Percentiles rank a stretch among this genome's conserved stretches.
Evolutionary conservation across 345 rosid genomes (phyloP).

Genomic region (Lepidium africanum): DNA sequence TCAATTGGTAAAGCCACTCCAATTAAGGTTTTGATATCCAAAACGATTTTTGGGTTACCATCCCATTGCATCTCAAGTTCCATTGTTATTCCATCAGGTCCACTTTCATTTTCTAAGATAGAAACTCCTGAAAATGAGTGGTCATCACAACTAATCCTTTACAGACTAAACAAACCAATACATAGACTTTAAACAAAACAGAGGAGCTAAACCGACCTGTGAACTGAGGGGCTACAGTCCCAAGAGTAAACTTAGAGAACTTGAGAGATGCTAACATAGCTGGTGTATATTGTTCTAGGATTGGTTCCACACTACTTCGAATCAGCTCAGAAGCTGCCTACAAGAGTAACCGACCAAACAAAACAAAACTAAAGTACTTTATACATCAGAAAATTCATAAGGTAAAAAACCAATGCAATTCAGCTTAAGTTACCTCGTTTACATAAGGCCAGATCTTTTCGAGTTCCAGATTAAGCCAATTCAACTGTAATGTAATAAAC

Average conservation of each 20-base stretch:
- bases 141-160: not conserved
- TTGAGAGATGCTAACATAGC: slow-evolving; percentile 58
- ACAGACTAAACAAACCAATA: not conserved
- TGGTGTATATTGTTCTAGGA: slow-evolving; percentile 82
- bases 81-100: slow-evolving; percentile 46
- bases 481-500: slow-evolving; percentile 43
- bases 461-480: slow-evolving; percentile 77
- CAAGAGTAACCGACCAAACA: not conserved
- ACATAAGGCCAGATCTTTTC: slow-evolving; percentile 92
- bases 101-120: slow-evolving; percentile 54
- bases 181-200: not conserved
- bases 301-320: slow-evolving; percentile 67
- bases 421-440: slow-evolving; percentile 42
- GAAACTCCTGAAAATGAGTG: slow-evolving; percentile 44
- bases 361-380: not conserved
- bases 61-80: slow-evolving; percentile 97
- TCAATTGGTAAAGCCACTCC: slow-evolving; percentile 75
- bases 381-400: not conserved
- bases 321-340: slow-evolving; percentile 94
- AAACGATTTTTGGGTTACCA: slow-evolving; percentile 72
- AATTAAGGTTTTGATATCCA: slow-evolving; percentile 60
- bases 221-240: slow-evolving; percentile 94
- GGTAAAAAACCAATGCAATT: not conserved
- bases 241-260: slow-evolving; percentile 80
- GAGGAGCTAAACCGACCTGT: slow-evolving; percentile 42